Evolutionary conservation across 2,329 filamentous ascomycete species (phyloP), one percentile per base, ranked within the genome.

Genomic region (Blastomyces silverae): DNA sequence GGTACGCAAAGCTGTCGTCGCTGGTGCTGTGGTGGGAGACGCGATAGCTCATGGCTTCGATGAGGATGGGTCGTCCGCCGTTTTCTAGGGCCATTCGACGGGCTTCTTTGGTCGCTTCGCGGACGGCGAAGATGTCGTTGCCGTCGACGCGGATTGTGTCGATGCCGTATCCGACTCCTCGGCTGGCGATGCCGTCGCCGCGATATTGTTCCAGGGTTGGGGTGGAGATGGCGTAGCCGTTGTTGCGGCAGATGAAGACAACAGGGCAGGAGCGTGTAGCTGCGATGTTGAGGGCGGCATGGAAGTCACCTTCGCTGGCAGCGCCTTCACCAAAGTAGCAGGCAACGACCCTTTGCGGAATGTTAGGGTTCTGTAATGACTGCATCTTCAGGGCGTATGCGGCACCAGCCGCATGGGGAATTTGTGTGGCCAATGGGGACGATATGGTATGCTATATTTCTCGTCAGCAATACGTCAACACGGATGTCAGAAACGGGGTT

Each of bases 1-100:
- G 89, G 79, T 99, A 99, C 0, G 94, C 94, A 73, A 97, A 99
- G 34, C 90, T 94, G 78, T 99, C 94, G 73, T 99, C 94, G 0
- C 90, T 94, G 0, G 94, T 99, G 77, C 91, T 96, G 79, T 99
- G 94, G 75, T 99, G 92, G 7, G 90, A 93, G 55, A 97, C 92
- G n/a, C 94, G 91, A 78, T 99, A 99, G 31, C 90, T 93, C 90
- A 99, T 96, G 64, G 92, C 92, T 78, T 99, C 94, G 52, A 99
- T 89, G 8, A 99, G 80, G 0, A 99, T 85, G 0, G 91, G 92
- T 67, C 85, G 86, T 3, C 91, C 90, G n/a, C 90, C 91, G 55
- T 90, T 87, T 64, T 89, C 81, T 2, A 97, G 82, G 0, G 93
- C 92, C 72, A 93, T 85, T 60, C 85, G 83, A 1, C 92, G 85